Conservation (phyloP, 495 filamentous ascomycete species). For the Penicillium nucicola region DNA sequence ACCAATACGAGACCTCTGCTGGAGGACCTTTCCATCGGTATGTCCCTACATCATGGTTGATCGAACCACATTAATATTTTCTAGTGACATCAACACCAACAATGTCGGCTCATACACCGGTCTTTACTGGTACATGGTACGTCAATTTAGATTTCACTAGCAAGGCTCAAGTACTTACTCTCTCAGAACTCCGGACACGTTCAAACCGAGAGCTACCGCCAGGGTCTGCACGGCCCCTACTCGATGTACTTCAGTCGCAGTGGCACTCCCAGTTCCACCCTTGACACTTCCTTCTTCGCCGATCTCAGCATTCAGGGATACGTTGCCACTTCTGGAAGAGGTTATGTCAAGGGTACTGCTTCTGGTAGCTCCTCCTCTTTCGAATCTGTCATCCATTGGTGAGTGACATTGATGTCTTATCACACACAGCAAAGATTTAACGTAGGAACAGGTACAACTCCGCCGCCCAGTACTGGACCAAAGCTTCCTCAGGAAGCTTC, state of each 20-base stretch:
- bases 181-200: conserved; percentile 53
- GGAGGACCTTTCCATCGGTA: conserved; percentile 50
- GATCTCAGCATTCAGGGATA: conserved; percentile 57
- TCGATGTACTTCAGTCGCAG: conserved; percentile 58
- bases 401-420: background rate
- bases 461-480: conserved; percentile 62
- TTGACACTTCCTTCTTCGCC: conserved; percentile 59
- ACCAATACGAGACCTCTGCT: conserved; percentile 44
- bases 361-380: conserved; percentile 47
- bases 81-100: conserved; percentile 63
- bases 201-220: conserved; percentile 59
- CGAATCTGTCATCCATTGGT: conserved; percentile 59
- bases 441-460: conserved; percentile 42
- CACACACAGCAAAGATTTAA: background rate
- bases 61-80: background rate
- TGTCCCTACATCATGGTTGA: background rate
- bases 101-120: conserved; percentile 55
- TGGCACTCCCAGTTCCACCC: conserved; percentile 47
- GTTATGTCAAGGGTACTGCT: conserved; percentile 59
- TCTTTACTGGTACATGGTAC: conserved; percentile 65
- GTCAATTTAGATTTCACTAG: too few relatives aligned
- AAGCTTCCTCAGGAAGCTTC: conserved; percentile 51
- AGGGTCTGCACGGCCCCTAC: conserved; percentile 67
- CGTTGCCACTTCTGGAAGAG: conserved; percentile 49
- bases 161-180: too few relatives aligned